phyloP scores from a whole-genome alignment of 2,329 filamentous ascomycete genomes.

The Nemania diffusa region DNA sequence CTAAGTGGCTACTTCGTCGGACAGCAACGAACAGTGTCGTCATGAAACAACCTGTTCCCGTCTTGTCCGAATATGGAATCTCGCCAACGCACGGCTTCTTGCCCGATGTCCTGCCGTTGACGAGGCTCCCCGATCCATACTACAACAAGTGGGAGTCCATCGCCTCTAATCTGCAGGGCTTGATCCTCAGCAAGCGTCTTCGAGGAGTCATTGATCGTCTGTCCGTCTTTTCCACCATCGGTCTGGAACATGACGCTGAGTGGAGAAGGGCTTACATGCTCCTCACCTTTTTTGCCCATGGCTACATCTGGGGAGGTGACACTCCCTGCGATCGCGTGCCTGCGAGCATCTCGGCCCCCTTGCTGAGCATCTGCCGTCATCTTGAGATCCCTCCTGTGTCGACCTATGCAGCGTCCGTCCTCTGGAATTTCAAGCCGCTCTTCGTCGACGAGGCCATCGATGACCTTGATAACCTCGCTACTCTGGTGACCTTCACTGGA shows the following conservation, averaged over 20 bases:
- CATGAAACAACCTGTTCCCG: slow-evolving; percentile 71
- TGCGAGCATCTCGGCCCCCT: slow-evolving; percentile 82
- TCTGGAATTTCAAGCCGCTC: slow-evolving; percentile 97
- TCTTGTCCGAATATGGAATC: slow-evolving; percentile 81
- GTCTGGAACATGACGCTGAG: slow-evolving; percentile 84
- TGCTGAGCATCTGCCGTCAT: slow-evolving; percentile 78
- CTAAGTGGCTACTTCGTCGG: slow-evolving; percentile 11
- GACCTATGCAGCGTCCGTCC: slow-evolving; percentile 88
- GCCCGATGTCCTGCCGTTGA: slow-evolving; percentile 81
- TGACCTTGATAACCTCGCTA: slow-evolving; percentile 86
- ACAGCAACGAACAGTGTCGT: slow-evolving; percentile 36
- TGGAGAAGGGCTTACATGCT: slow-evolving; percentile 94
- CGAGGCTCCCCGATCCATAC: slow-evolving; percentile 85
- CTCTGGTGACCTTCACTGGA: slow-evolving; percentile 90
- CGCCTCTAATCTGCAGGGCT: slow-evolving; percentile 82
- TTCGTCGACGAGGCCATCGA: slow-evolving; percentile 86
- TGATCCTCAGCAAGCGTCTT: slow-evolving; percentile 86
- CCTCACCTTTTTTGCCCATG: slow-evolving; percentile 90
- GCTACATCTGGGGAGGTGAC: slow-evolving; percentile 96
- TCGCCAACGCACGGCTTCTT: slow-evolving; percentile 86
- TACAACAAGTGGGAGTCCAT: slow-evolving; percentile 96
- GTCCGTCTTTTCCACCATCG: slow-evolving; percentile 83
- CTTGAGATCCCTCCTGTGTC: slow-evolving; percentile 92
- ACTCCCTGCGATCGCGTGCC: slow-evolving; percentile 82
- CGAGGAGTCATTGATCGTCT: slow-evolving; percentile 82